These are phyloP conservation scores for Fusarium protoensiforme DNA, from an alignment of 2,329 filamentous ascomycete genomes.

Conservation along the genomic window DNA sequence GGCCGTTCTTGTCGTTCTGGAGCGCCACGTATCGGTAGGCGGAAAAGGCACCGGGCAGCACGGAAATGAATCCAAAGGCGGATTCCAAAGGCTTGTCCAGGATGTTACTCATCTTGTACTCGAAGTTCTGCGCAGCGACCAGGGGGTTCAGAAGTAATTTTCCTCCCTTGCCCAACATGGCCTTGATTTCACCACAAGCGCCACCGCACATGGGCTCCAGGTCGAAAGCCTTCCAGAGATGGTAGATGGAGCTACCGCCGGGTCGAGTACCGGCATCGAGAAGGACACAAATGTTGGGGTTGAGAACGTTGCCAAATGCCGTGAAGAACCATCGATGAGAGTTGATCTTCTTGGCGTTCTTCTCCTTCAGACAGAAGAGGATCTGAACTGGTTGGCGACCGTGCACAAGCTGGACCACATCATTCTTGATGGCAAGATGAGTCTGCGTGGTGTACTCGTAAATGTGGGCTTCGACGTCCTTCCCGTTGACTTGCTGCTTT, in stretches of 20 bases:
- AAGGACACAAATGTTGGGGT: conserved; percentile 96
- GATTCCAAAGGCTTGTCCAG: conserved; percentile 97
- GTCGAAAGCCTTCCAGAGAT: conserved; percentile 98
- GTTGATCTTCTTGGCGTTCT: conserved; percentile 99
- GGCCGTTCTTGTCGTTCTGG: conserved; percentile 95
- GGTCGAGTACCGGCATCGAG: conserved; percentile 97
- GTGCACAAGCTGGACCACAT: conserved; percentile 84
- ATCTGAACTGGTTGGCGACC: conserved; percentile 94
- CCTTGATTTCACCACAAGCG: conserved; percentile 98
- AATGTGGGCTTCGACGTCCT: conserved; percentile 96
- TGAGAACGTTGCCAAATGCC: conserved; percentile 89
- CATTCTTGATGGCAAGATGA: conserved; percentile 88
- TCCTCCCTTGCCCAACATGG: conserved; percentile 87
- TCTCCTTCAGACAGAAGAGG: conserved; percentile 98
- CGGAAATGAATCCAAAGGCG: conserved; percentile 96
- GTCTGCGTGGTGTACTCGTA: conserved; percentile 95
- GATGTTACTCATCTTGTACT: conserved; percentile 99
- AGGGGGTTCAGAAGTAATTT: conserved; percentile 93
- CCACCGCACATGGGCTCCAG: conserved; percentile 97
- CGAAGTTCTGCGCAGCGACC: conserved; percentile 97
- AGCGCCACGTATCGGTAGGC: conserved; percentile 94
- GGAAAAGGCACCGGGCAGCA: conserved; percentile 97
- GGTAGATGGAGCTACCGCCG: conserved; percentile 94
- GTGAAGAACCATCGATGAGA: conserved; percentile 99
- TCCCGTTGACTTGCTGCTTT: conserved; percentile 96